These are phyloP conservation scores for Nadsonia fulvescens DNA, from an alignment of 805 yeast genomes.

Conservation along the genomic window DNA sequence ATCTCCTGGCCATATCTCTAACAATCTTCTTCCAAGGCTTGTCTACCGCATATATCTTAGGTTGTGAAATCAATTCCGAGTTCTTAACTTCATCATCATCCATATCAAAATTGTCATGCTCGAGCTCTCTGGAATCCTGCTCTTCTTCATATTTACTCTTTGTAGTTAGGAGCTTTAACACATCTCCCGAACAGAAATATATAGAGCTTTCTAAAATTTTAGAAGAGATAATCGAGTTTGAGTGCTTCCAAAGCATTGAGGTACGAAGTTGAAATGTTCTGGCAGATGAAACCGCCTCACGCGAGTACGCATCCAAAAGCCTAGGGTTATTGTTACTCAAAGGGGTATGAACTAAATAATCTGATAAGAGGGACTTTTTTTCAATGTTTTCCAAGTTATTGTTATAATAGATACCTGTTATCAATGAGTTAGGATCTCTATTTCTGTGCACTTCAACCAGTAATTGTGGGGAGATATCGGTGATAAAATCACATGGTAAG, in stretches of 20 bases:
- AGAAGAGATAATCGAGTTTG: constrained; percentile 60
- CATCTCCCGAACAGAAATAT: constrained; percentile 38
- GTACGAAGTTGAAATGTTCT: constrained; percentile 65
- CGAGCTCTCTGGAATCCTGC: constrained; percentile 11
- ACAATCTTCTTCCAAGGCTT: constrained; percentile 25
- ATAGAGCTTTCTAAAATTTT: constrained; percentile 59
- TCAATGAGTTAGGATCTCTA: constrained; percentile 49
- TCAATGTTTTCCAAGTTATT: constrained; percentile 64
- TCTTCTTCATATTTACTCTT: no score
- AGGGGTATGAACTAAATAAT: constrained; percentile 31
- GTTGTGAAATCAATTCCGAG: no score
- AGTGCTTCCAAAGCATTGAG: constrained; percentile 79
- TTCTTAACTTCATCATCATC: no score
- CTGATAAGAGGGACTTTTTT: constrained; percentile 49
- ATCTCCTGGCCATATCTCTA: constrained; percentile 75
- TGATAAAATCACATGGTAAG: constrained; percentile 84
- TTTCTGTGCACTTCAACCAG: constrained; percentile 70
- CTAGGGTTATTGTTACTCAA: constrained; percentile 19
- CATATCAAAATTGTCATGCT: no score
- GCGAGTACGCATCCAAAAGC: constrained; percentile 56
- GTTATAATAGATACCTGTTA: constrained; percentile 50
- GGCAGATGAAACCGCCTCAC: constrained; percentile 48
- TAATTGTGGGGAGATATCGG: constrained; percentile 81
- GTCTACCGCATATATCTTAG: constrained; percentile 9
- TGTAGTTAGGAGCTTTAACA: constrained; percentile 33